Conservation (phyloP, 2,329 filamentous ascomycete species). For the Parascedosporium putredinis region DNA sequence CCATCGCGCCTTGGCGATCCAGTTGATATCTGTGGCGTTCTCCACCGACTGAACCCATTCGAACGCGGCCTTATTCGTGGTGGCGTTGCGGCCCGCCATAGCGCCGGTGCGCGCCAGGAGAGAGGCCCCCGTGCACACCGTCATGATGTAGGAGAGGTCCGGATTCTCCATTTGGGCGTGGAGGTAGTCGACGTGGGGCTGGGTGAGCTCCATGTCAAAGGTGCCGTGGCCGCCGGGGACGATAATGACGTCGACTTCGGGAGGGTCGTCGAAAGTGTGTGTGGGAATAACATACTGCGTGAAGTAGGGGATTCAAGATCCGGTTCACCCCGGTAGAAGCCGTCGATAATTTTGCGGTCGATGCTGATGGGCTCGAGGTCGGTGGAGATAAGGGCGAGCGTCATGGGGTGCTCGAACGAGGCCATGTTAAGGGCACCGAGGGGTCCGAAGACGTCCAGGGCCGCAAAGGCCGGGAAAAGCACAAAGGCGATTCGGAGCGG, state of each 20-base stretch:
- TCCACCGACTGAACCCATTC: conserved; percentile 23
- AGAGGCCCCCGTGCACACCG: background rate
- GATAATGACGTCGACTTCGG: conserved; percentile 28
- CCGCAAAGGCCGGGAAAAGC: background rate
- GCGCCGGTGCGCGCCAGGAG: conserved; percentile 43
- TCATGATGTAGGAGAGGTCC: background rate
- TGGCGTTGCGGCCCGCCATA: conserved; percentile 26
- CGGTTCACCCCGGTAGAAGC: conserved; percentile 7
- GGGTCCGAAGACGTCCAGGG: background rate
- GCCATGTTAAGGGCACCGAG: background rate
- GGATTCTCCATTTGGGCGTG: background rate
- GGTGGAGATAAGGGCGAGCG: background rate
- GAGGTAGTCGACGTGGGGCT: background rate
- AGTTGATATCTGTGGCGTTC: conserved; percentile 26
- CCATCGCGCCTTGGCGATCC: conserved; percentile 46
- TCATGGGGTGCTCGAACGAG: background rate
- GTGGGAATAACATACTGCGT: conserved; percentile 13
- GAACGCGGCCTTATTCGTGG: conserved; percentile 25
- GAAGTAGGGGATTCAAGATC: conserved; percentile 7
- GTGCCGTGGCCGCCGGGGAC: background rate
- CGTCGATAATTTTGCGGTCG: conserved; percentile 10
- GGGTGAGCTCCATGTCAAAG: background rate
- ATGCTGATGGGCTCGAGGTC: background rate
- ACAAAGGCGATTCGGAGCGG: background rate
- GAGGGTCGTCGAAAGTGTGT: conserved; percentile 31